These are phyloP conservation scores for Pythium chondricola DNA, from an alignment of 352 stramenopile species.

Conservation along the genomic window DNA sequence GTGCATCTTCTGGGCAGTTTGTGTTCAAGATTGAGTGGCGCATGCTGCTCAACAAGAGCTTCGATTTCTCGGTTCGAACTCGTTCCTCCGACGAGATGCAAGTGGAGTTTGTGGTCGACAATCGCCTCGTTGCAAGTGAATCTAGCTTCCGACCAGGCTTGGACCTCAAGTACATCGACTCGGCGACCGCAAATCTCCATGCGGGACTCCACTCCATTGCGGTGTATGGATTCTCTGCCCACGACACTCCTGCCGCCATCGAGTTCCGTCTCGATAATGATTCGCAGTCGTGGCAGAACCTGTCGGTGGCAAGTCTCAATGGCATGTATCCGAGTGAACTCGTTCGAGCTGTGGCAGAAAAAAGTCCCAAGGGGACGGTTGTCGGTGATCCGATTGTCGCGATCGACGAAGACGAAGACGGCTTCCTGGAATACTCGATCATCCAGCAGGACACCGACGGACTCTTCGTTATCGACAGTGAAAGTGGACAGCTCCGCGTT, in stretches of 20 bases:
- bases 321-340: slow-evolving; percentile 1
- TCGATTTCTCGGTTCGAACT: slow-evolving; percentile 12
- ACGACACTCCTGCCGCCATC: not conserved
- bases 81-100: slow-evolving; percentile 9
- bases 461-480: slow-evolving; percentile 17
- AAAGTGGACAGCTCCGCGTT: slow-evolving; percentile 15
- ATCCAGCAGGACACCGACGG: slow-evolving; percentile 3
- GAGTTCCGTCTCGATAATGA: slow-evolving; percentile 3
- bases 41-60: slow-evolving; percentile 7
- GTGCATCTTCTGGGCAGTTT: not conserved
- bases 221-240: slow-evolving; percentile 6
- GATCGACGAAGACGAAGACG: slow-evolving; percentile 8
- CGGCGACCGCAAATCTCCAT: not conserved
- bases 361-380: not conserved
- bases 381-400: slow-evolving; percentile 6
- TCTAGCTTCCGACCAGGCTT: slow-evolving; percentile 10
- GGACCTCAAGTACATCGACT: slow-evolving; percentile 10
- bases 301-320: not conserved
- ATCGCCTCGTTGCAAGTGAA: not conserved
- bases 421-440: slow-evolving; percentile 9
- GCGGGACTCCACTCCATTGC: slow-evolving; percentile 8
- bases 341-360: slow-evolving; percentile 9
- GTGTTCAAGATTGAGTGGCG: slow-evolving; percentile 8
- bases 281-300: slow-evolving; percentile 7
- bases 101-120: slow-evolving; percentile 18